Evolutionary conservation across 2,329 filamentous ascomycete genomes (phyloP).

Genomic region (Apiospora marii): DNA sequence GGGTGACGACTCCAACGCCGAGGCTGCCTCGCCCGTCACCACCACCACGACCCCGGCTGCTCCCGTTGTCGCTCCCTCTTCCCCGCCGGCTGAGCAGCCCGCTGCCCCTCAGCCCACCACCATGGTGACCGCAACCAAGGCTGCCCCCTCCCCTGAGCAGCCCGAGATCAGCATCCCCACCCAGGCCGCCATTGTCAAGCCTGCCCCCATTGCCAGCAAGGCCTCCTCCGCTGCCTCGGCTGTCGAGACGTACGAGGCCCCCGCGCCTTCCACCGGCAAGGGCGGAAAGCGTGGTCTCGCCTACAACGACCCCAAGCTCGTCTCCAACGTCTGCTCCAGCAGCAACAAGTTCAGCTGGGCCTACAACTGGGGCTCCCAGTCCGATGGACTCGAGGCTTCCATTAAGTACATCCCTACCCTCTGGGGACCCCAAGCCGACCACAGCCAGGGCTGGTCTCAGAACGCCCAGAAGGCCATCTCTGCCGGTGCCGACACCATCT

Average conservation of each 20-base stretch:
- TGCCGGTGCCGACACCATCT: constrained; percentile 62
- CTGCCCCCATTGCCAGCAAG: background rate
- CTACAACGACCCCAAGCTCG: constrained; percentile 43
- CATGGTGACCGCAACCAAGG: constrained; percentile 34
- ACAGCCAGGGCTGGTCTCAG: constrained; percentile 57
- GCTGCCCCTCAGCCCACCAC: constrained; percentile 36
- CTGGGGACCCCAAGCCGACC: constrained; percentile 58
- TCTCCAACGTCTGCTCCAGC: constrained; percentile 34
- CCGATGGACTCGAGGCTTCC: constrained; percentile 45
- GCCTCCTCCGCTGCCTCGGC: constrained; percentile 5
- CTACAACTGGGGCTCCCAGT: constrained; percentile 43
- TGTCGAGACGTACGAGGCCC: constrained; percentile 1
- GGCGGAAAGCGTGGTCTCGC: constrained; percentile 43
- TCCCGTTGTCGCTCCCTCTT: constrained; percentile 28
- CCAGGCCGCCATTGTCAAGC: constrained; percentile 26
- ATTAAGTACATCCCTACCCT: constrained; percentile 73
- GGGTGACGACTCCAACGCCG: background rate
- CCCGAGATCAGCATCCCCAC: constrained; percentile 25
- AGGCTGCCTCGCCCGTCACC: constrained; percentile 6
- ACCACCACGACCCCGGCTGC: constrained; percentile 28
- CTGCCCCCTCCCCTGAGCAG: constrained; percentile 26
- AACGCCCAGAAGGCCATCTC: constrained; percentile 61
- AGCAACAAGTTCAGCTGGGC: constrained; percentile 41
- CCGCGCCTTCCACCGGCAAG: constrained; percentile 26
- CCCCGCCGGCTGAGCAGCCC: constrained; percentile 21